These are phyloP conservation scores for Septoria linicola DNA, from an alignment of 2,329 filamentous ascomycete genomes.

Conservation along the genomic window DNA sequence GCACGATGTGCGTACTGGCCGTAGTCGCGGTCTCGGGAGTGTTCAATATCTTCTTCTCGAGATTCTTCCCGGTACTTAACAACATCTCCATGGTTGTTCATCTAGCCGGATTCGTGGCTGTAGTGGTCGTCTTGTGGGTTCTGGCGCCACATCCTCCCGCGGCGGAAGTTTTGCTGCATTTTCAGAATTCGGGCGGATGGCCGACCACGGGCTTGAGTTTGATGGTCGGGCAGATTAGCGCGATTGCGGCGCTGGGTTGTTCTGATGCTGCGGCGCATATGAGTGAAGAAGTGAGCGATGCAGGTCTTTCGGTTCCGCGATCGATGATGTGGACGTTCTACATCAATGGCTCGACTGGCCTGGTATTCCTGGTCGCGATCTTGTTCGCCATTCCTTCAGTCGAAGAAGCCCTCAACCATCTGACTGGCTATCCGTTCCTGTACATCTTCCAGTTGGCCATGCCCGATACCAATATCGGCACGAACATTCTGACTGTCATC, in stretches of 20 bases:
- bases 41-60: conserved; percentile 25
- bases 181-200: conserved; percentile 33
- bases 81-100: conserved; percentile 25
- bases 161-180: conserved; percentile 34
- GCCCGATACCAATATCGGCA: conserved; percentile 22
- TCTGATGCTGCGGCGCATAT: conserved; percentile 27
- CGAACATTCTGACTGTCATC: conserved; percentile 22
- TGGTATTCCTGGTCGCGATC: conserved; percentile 23
- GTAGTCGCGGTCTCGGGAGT: conserved; percentile 25
- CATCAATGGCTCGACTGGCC: conserved; percentile 24
- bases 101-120: conserved; percentile 22
- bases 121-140: conserved; percentile 23
- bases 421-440: conserved; percentile 24
- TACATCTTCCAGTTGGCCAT: conserved; percentile 25
- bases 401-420: conserved; percentile 24
- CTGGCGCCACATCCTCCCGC: conserved; percentile 26
- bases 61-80: conserved; percentile 23
- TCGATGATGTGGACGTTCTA: conserved; percentile 33
- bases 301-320: conserved; percentile 31
- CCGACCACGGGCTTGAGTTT: conserved; percentile 31
- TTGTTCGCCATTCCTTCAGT: conserved; percentile 26
- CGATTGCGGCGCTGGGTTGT: conserved; percentile 24
- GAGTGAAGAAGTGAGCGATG: conserved; percentile 29
- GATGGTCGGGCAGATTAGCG: conserved; percentile 33
- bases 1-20: conserved; percentile 23